A percentile compares a stretch with the other conserved stretches of the same genome.
These are phyloP conservation scores for Alisma plantagoaquatica DNA, from an alignment of 106 monocot species.

Conservation along the genomic window DNA sequence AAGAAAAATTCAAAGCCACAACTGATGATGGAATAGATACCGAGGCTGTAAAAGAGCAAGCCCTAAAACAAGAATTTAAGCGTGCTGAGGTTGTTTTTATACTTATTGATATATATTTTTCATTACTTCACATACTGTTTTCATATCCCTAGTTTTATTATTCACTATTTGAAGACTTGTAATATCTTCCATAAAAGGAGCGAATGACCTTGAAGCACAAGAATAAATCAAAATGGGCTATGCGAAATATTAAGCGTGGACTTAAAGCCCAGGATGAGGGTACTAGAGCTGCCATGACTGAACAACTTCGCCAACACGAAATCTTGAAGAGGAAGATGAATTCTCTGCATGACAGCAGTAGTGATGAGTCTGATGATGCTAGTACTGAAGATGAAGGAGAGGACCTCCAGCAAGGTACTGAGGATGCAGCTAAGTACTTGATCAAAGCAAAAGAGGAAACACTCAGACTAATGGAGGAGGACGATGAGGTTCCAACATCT, in stretches of 20 bases:
- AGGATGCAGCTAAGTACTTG: slow-evolving; percentile 38
- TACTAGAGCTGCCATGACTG: slow-evolving; percentile 76
- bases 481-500: slow-evolving; percentile 47
- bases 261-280: slow-evolving; percentile 82
- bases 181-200: slow-evolving; percentile 35
- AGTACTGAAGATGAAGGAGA: slow-evolving; percentile 51
- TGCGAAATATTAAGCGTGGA: slow-evolving; percentile 68
- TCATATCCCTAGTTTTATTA: background rate
- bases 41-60: slow-evolving; percentile 57
- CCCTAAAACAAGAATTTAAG: slow-evolving; percentile 74
- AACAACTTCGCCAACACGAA: slow-evolving; percentile 78
- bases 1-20: slow-evolving; percentile 49
- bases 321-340: slow-evolving; percentile 83
- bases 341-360: slow-evolving; percentile 67
- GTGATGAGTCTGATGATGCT: slow-evolving; percentile 52
- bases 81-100: slow-evolving; percentile 71
- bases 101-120: background rate
- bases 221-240: slow-evolving; percentile 91
- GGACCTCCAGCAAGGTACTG: slow-evolving; percentile 20
- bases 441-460: slow-evolving; percentile 73
- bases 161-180: background rate
- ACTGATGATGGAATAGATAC: slow-evolving; percentile 49
- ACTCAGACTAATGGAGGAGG: slow-evolving; percentile 46
- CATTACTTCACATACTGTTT: background rate
- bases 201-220: slow-evolving; percentile 91